Conservation (phyloP, 176 grass and related monocot genomes). For the Miscanthus lutarioriparius region DNA sequence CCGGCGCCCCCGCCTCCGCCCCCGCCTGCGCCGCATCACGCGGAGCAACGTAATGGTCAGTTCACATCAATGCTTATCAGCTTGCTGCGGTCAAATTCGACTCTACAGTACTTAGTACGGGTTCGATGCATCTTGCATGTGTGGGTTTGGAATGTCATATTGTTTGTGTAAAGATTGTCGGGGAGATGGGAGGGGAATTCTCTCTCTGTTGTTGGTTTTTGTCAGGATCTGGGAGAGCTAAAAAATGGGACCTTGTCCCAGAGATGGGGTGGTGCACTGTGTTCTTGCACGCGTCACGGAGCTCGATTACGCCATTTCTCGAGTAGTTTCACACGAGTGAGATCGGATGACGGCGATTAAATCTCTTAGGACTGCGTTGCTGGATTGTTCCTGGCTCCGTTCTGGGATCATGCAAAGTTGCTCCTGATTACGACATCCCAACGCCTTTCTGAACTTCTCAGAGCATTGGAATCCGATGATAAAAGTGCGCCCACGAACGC, state of each 20-base stretch:
- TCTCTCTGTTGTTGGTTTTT: constrained; percentile 32
- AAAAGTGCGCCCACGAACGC: constrained; percentile 34
- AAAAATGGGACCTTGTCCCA: constrained; percentile 23
- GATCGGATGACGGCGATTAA: background rate
- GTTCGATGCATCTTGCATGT: constrained; percentile 25
- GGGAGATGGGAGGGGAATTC: background rate
- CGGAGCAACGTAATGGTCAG: constrained; percentile 33
- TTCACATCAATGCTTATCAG: background rate
- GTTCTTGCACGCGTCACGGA: constrained; percentile 34
- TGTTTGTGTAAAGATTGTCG: constrained; percentile 2
- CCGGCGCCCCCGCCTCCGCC: background rate
- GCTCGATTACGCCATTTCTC: background rate
- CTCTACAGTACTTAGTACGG: background rate
- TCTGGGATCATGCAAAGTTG: constrained; percentile 30
- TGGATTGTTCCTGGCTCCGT: constrained; percentile 27
- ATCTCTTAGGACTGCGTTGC: background rate
- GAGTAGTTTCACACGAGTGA: background rate
- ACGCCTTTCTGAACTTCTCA: constrained; percentile 37
- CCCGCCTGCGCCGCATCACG: constrained; percentile 8
- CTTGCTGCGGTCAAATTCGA: constrained; percentile 2
- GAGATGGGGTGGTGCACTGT: background rate
- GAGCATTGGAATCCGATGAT: constrained; percentile 43
- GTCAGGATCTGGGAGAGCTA: constrained; percentile 25
- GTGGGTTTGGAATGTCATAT: constrained; percentile 25
- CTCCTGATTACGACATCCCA: constrained; percentile 30